Percentiles rank a stretch among this genome's conserved stretches.
phyloP scores from a whole-genome alignment of 2,329 filamentous ascomycete species.

The Chaetomiaceae sp. region DNA sequence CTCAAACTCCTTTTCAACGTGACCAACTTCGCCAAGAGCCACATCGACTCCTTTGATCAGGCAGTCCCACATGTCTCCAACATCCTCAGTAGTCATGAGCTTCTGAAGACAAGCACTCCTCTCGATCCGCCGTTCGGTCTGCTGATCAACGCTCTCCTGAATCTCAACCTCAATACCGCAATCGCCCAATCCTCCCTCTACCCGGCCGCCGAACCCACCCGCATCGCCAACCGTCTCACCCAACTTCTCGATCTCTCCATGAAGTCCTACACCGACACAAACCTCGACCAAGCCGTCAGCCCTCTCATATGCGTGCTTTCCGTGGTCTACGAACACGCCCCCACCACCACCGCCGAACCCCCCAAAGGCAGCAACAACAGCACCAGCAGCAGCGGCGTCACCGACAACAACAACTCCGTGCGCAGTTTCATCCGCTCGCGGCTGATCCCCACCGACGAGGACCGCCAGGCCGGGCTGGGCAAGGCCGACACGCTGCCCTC shows the following conservation, averaged over 20 bases:
- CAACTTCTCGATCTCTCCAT: slow-evolving; percentile 64
- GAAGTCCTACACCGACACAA: slow-evolving; percentile 54
- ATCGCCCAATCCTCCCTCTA: slow-evolving; percentile 55
- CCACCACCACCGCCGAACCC: slow-evolving; percentile 38
- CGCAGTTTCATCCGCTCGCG: slow-evolving; percentile 56
- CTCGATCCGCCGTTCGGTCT: slow-evolving; percentile 66
- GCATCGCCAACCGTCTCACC: slow-evolving; percentile 59
- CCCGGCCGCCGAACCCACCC: slow-evolving; percentile 54
- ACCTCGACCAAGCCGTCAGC: slow-evolving; percentile 66
- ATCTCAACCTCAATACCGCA: slow-evolving; percentile 61
- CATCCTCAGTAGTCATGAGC: slow-evolving; percentile 56
- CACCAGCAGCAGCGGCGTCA: neutral
- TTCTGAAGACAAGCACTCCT: slow-evolving; percentile 47
- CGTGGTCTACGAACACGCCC: slow-evolving; percentile 63
- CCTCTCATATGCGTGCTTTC: slow-evolving; percentile 71
- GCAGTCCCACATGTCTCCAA: slow-evolving; percentile 64
- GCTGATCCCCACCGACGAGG: slow-evolving; percentile 70
- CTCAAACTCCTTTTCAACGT: slow-evolving; percentile 88
- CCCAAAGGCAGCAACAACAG: too few relatives aligned
- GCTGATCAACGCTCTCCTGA: slow-evolving; percentile 74
- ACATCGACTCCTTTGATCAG: slow-evolving; percentile 55
- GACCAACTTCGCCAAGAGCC: slow-evolving; percentile 63
- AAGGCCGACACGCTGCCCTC: slow-evolving; percentile 67
- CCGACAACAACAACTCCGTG: slow-evolving; percentile 34
- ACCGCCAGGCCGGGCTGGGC: slow-evolving; percentile 72